These are phyloP conservation scores for Sporothrix sp. DNA, from an alignment of 2,329 filamentous ascomycete species.

Conservation along the genomic window DNA sequence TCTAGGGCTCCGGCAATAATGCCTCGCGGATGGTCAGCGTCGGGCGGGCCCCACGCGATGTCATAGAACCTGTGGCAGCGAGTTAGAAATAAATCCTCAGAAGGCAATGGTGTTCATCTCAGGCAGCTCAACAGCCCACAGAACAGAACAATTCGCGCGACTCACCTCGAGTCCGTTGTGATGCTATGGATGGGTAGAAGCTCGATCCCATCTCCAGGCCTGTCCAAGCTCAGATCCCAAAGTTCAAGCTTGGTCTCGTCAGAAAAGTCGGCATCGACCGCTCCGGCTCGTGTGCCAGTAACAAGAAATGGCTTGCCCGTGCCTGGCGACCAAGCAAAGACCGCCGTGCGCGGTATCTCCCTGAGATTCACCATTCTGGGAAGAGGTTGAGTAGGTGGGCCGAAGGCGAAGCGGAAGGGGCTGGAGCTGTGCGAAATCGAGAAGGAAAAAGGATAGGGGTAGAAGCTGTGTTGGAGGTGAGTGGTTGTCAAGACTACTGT, in stretches of 20 bases:
- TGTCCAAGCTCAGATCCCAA: conserved; percentile 85
- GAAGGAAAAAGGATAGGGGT: no score
- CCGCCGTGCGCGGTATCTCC: conserved; percentile 92
- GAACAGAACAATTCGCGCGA: background rate
- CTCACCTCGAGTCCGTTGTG: conserved; percentile 75
- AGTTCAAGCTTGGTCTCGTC: conserved; percentile 94
- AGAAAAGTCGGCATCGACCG: conserved; percentile 94
- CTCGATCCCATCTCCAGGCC: conserved; percentile 65
- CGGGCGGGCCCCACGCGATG: conserved; percentile 83
- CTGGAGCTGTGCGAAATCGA: background rate
- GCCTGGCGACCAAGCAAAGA: conserved; percentile 92
- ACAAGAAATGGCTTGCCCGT: conserved; percentile 71
- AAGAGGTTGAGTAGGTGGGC: background rate
- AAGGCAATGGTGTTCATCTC: no score
- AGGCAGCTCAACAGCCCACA: no score
- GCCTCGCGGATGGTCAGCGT: conserved; percentile 67
- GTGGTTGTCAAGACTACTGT: no score
- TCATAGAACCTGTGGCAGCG: conserved; percentile 75
- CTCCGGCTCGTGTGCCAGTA: conserved; percentile 88
- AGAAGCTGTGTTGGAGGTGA: background rate
- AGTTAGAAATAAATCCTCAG: conserved; percentile 10
- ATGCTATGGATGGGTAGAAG: conserved; percentile 78
- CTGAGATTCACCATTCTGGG: conserved; percentile 78
- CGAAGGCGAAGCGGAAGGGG: background rate
- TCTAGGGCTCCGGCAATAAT: conserved; percentile 94